phyloP scores from a whole-genome alignment of 2,329 filamentous ascomycete species.

The Alternaria panax region DNA sequence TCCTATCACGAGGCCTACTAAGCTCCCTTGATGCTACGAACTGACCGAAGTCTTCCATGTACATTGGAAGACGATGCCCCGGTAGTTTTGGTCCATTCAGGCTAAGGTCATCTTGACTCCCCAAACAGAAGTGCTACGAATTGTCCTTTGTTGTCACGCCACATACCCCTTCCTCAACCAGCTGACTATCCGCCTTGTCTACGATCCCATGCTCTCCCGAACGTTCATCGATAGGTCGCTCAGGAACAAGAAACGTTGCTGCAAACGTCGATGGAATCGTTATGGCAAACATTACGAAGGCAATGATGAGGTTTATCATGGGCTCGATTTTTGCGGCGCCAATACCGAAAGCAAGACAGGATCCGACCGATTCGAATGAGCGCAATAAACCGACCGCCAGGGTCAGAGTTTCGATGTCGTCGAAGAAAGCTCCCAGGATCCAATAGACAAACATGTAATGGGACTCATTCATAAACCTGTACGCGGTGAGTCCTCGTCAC shows the following conservation, averaged over 20 bases:
- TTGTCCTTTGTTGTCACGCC: not conserved
- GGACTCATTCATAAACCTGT: conserved; percentile 59
- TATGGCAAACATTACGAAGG: conserved; percentile 58
- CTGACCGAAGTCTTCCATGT: not conserved
- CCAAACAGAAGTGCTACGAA: not conserved
- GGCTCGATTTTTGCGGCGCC: conserved; percentile 56
- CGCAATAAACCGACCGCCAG: conserved; percentile 51
- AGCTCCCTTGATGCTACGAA: not conserved
- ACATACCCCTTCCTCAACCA: conserved; percentile 23
- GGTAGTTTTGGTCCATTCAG: not conserved
- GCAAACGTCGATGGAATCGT: conserved; percentile 27
- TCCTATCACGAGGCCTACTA: no score
- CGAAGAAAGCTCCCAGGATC: conserved; percentile 60
- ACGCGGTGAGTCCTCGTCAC: not conserved
- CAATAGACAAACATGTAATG: conserved; percentile 62
- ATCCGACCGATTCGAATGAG: not conserved
- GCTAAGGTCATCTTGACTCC: not conserved
- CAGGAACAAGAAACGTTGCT: not conserved
- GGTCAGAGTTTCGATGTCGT: conserved; percentile 61
- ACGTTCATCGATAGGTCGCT: not conserved
- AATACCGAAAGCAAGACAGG: conserved; percentile 57
- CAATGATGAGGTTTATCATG: conserved; percentile 59
- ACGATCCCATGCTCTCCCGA: not conserved
- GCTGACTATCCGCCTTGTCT: not conserved
- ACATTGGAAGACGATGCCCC: not conserved